Conservation (phyloP, 495 filamentous ascomycete species). For the Peziza echinospora region DNA sequence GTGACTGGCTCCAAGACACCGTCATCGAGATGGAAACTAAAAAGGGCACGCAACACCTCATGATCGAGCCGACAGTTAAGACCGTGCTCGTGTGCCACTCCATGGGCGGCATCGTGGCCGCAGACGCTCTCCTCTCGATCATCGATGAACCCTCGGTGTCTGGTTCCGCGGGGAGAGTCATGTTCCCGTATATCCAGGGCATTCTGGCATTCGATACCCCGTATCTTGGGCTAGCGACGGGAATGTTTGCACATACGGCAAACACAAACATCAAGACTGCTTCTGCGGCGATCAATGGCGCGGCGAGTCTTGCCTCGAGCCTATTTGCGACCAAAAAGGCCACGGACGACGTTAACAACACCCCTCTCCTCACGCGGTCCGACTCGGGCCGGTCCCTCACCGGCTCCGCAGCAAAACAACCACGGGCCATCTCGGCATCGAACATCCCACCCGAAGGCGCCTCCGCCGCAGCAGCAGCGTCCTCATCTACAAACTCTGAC, state of each 20-base stretch:
- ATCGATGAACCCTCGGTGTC: constrained; percentile 18
- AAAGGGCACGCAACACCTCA: constrained; percentile 61
- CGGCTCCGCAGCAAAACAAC: background rate
- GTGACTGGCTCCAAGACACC: constrained; percentile 79
- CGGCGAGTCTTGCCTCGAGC: constrained; percentile 23
- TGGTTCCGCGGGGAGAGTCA: constrained; percentile 22
- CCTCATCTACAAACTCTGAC: constrained; percentile 32
- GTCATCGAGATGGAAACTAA: constrained; percentile 84
- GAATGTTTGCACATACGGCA: constrained; percentile 72
- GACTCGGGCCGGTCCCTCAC: background rate
- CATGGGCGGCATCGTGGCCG: constrained; percentile 94
- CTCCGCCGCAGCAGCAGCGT: constrained; percentile 5
- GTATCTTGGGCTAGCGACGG: constrained; percentile 71
- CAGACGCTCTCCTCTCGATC: constrained; percentile 48
- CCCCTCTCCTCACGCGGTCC: background rate
- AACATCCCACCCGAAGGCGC: constrained; percentile 2
- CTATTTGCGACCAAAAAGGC: constrained; percentile 10
- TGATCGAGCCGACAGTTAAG: constrained; percentile 68
- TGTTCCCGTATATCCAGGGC: constrained; percentile 54
- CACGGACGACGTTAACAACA: constrained; percentile 5
- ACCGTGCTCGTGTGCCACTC: constrained; percentile 74
- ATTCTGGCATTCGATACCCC: constrained; percentile 91
- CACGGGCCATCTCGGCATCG: too few species aligned
- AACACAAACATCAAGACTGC: constrained; percentile 66
- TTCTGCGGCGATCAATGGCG: constrained; percentile 42